Evolutionary conservation across 2,329 filamentous ascomycete genomes (phyloP).

Genomic region (Claviceps fusiformis): DNA sequence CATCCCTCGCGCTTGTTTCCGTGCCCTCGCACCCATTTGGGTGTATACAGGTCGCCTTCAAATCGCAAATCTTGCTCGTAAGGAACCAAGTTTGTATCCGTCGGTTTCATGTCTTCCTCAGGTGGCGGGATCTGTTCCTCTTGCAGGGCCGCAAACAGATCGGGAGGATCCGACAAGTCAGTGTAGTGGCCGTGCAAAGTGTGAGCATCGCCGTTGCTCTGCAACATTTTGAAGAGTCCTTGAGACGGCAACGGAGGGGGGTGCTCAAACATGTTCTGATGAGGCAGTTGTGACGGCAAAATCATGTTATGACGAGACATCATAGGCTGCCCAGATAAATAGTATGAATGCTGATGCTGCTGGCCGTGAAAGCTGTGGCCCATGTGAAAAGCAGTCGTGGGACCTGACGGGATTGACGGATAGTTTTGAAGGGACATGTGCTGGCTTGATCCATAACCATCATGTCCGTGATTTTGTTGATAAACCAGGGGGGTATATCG

Average conservation of each 20-base stretch:
- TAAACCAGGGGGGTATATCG: slow-evolving; percentile 49
- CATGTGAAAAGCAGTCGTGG: slow-evolving; percentile 32
- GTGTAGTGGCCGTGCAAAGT: slow-evolving; percentile 55
- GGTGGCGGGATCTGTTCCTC: slow-evolving; percentile 63
- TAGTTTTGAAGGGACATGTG: slow-evolving; percentile 35
- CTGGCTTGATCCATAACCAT: slow-evolving; percentile 42
- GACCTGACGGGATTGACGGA: slow-evolving; percentile 20
- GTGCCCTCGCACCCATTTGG: slow-evolving; percentile 70
- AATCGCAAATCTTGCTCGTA: slow-evolving; percentile 71
- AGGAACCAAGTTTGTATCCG: slow-evolving; percentile 60
- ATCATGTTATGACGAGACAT: slow-evolving; percentile 47
- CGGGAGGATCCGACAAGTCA: slow-evolving; percentile 60
- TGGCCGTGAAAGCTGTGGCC: slow-evolving; percentile 37
- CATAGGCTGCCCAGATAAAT: slow-evolving; percentile 36
- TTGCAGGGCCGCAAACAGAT: slow-evolving; percentile 61
- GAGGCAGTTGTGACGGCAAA: slow-evolving; percentile 32
- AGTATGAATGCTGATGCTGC: slow-evolving; percentile 34
- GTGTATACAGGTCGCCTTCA: slow-evolving; percentile 70
- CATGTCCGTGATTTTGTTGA: slow-evolving; percentile 40
- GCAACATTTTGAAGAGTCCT: slow-evolving; percentile 58
- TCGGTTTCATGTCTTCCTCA: slow-evolving; percentile 68
- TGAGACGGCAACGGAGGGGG: slow-evolving; percentile 55
- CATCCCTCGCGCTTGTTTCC: slow-evolving; percentile 81
- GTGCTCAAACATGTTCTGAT: slow-evolving; percentile 40
- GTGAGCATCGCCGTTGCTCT: slow-evolving; percentile 61